A percentile compares a stretch with the other conserved stretches of the same genome.
Evolutionary conservation across 805 yeast genomes (phyloP).

Genomic region (Citeromyces nyonsensis): DNA sequence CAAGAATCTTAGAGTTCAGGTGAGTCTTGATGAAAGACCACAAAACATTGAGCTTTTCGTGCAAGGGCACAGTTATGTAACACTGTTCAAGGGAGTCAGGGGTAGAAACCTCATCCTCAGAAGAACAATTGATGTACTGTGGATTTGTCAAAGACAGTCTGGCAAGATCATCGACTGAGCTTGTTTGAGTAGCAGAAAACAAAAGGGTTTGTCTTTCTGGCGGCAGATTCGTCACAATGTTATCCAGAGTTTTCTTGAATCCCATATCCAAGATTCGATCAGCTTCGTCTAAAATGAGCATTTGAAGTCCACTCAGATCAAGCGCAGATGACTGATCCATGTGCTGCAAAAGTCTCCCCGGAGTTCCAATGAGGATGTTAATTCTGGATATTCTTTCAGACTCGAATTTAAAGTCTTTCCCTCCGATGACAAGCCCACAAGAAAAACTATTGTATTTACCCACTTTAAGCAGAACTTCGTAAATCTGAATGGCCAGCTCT

Average conservation of each 20-base stretch:
- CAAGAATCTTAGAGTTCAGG: slow-evolving; percentile 63
- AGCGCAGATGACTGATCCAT: slow-evolving; percentile 80
- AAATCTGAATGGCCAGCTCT: slow-evolving; percentile 82
- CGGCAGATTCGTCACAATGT: slow-evolving; percentile 64
- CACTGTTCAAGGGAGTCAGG: slow-evolving; percentile 81
- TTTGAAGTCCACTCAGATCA: slow-evolving; percentile 59
- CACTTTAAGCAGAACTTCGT: slow-evolving; percentile 71
- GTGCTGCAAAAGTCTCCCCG: slow-evolving; percentile 83
- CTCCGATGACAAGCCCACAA: slow-evolving; percentile 89
- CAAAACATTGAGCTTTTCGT: slow-evolving; percentile 71
- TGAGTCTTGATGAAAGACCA: slow-evolving; percentile 83
- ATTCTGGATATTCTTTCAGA: slow-evolving; percentile 64
- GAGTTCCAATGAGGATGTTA: slow-evolving; percentile 81
- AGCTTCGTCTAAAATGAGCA: slow-evolving; percentile 80
- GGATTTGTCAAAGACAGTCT: slow-evolving; percentile 60
- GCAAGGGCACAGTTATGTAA: slow-evolving; percentile 54
- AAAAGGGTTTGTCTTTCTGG: slow-evolving; percentile 69
- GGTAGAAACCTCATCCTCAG: slow-evolving; percentile 9
- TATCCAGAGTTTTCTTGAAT: slow-evolving; percentile 69
- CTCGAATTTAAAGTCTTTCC: slow-evolving; percentile 75
- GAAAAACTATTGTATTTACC: slow-evolving; percentile 65
- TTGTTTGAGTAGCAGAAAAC: slow-evolving; percentile 84
- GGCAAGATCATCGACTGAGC: slow-evolving; percentile 69
- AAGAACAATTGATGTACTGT: slow-evolving; percentile 31
- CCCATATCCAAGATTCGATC: slow-evolving; percentile 93